Conservation (phyloP, 2,329 filamentous ascomycete species). For the Neocucurbitaria cava region DNA sequence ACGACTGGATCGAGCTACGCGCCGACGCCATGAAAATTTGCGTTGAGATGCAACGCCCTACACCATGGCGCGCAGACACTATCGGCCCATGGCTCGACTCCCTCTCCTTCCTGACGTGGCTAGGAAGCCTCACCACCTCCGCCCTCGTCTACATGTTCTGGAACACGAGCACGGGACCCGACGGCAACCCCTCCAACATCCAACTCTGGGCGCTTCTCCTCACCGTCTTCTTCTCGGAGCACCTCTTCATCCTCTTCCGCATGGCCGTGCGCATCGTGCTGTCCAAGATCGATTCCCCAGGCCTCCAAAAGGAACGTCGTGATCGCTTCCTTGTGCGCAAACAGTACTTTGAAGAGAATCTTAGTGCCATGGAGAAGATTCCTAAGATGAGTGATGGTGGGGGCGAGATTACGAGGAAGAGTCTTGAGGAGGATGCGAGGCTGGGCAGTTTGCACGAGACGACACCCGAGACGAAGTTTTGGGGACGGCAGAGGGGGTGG, state of each 20-base stretch:
- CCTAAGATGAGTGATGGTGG: constrained; percentile 53
- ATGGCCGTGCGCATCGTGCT: constrained; percentile 75
- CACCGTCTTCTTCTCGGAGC: constrained; percentile 84
- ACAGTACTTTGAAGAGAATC: constrained; percentile 75
- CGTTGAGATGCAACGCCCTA: constrained; percentile 84
- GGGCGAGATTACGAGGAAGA: constrained; percentile 67
- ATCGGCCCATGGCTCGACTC: constrained; percentile 93
- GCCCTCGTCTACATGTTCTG: constrained; percentile 91
- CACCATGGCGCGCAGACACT: constrained; percentile 87
- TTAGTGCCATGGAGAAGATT: constrained; percentile 62
- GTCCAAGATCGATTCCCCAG: constrained; percentile 82
- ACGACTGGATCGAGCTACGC: constrained; percentile 95
- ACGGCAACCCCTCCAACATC: constrained; percentile 73
- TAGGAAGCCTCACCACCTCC: constrained; percentile 85
- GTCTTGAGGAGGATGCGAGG: constrained; percentile 66
- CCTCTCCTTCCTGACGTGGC: constrained; percentile 89
- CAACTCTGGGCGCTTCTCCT: constrained; percentile 82
- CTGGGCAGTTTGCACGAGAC: constrained; percentile 49
- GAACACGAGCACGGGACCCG: constrained; percentile 68
- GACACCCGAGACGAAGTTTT: constrained; percentile 59
- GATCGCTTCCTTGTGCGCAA: constrained; percentile 84
- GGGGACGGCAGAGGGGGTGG: constrained; percentile 59
- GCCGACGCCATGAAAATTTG: constrained; percentile 96
- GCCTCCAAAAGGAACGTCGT: constrained; percentile 81
- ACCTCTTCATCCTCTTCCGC: constrained; percentile 83